Base-by-base conservation (phyloP, 768 basidiomycete genomes). In the Rhodocollybia butyracea region DNA sequence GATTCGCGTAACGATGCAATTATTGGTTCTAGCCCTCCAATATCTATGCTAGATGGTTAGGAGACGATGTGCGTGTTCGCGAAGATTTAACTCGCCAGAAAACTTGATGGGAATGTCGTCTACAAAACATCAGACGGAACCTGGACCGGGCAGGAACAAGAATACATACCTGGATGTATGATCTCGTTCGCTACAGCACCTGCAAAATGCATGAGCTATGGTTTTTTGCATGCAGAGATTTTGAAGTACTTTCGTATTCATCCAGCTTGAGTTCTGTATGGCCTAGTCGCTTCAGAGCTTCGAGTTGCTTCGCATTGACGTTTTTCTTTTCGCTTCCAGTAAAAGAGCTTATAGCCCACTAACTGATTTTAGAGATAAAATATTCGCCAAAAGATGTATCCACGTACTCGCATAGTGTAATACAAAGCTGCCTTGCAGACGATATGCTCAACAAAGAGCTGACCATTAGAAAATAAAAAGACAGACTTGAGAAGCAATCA, bases 1-100 rank as follows among this genome's bases (percentile, higher is more conserved):
- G 94, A 91, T 76, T 98, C 97, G 51, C 92, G 86, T 50, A 99
- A 82, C 30, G 89, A 91, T 19, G 85, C 79, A 54, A 98, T 86
- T 61, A 98, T 97, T 30, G 84, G 74, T 48, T 98, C 96, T 32
- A 99, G 81, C 17, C 97, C 97, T 17, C 96, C 97, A 51, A 99
- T 90, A 63, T 96, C 93, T 80, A n/a, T 13, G 41, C 19, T 3
- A 24, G 19, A 12, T 80, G 68, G 55, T 59, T 55, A 59, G 34
- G 58, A 67, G 24, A 51, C 50, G 41, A 46, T 26, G 27, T 21
- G 51, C 3, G 34, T 13, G 10, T 17, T 10, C 21, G 21, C 3
- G 12, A 27, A 41, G 43, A 24, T 4, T 24, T 19, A 7, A 60
- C 81, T 7, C 54, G 89, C 92, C 93, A 22, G 79, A 69, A 68